Percentiles rank a stretch among this genome's conserved stretches.
phyloP scores from a whole-genome alignment of 345 rosid species.

The Pelargonium nanum region DNA sequence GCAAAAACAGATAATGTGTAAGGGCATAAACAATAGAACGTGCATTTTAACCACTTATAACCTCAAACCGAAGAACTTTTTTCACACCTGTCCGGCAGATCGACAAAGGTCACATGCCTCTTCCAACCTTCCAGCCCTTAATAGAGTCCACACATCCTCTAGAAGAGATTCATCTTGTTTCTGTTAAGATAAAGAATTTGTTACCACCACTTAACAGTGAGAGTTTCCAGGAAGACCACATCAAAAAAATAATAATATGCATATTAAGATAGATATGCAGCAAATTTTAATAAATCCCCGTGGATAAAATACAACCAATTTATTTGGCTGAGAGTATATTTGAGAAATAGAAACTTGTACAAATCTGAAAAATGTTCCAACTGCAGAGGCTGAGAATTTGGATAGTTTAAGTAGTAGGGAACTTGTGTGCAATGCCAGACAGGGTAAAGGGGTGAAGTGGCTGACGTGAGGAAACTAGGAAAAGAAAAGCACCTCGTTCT shows the following conservation, averaged over 20 bases:
- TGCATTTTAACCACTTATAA: neutral
- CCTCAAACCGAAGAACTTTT: conserved; percentile 6
- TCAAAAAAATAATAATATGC: too few species aligned
- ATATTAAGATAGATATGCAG: too few species aligned
- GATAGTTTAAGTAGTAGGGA: neutral
- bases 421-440: neutral
- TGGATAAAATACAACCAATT: neutral
- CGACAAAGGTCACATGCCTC: conserved; percentile 94
- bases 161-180: conserved; percentile 93
- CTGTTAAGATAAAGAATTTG: conserved; percentile 29
- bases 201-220: conserved; percentile 9
- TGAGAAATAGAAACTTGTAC: neutral
- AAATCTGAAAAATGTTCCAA: neutral
- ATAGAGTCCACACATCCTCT: conserved; percentile 89
- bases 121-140: conserved; percentile 88
- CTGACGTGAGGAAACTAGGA: neutral
- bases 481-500: neutral
- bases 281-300: neutral
- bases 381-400: neutral
- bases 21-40: conserved; percentile 6
- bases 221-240: neutral
- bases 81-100: conserved; percentile 86
- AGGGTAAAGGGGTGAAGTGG: neutral
- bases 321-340: neutral
- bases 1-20: conserved; percentile 11